Conservation (phyloP, 2,329 filamentous ascomycete species). For the Cadophora gregata region DNA sequence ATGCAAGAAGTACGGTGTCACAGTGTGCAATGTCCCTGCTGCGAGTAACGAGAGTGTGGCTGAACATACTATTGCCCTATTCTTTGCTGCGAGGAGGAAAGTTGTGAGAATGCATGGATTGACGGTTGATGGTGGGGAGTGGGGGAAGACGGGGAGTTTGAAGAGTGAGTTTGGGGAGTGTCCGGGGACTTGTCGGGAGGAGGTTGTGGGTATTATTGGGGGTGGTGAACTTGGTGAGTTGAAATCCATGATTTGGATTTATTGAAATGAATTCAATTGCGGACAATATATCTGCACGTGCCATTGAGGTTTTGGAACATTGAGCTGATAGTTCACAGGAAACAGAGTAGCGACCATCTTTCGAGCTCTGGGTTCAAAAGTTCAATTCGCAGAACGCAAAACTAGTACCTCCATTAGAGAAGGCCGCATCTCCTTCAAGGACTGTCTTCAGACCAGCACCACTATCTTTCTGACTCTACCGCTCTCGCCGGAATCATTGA, state of each 20-base stretch:
- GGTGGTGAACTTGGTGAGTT: conserved; percentile 39
- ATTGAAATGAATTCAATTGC: not conserved
- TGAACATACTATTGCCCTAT: conserved; percentile 42
- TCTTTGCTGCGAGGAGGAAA: conserved; percentile 47
- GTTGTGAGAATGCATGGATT: conserved; percentile 44
- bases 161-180: conserved; percentile 36
- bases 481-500: conserved; percentile 35
- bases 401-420: conserved; percentile 16
- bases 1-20: conserved; percentile 44
- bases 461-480: conserved; percentile 36
- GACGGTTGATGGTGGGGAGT: conserved; percentile 37
- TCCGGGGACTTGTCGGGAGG: conserved; percentile 36
- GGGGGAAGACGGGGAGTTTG: conserved; percentile 33
- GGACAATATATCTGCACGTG: not conserved
- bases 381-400: conserved; percentile 37
- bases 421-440: conserved; percentile 33
- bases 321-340: conserved; percentile 26
- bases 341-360: conserved; percentile 35
- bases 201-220: conserved; percentile 41
- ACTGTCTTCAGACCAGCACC: conserved; percentile 30
- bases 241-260: not conserved
- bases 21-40: conserved; percentile 47
- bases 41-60: conserved; percentile 47
- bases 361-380: conserved; percentile 34
- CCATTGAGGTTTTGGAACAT: not conserved